A percentile compares a stretch with the other conserved stretches of the same genome.
Conservation (phyloP, 768 basidiomycete genomes). For the Termitomyces titanicus region DNA sequence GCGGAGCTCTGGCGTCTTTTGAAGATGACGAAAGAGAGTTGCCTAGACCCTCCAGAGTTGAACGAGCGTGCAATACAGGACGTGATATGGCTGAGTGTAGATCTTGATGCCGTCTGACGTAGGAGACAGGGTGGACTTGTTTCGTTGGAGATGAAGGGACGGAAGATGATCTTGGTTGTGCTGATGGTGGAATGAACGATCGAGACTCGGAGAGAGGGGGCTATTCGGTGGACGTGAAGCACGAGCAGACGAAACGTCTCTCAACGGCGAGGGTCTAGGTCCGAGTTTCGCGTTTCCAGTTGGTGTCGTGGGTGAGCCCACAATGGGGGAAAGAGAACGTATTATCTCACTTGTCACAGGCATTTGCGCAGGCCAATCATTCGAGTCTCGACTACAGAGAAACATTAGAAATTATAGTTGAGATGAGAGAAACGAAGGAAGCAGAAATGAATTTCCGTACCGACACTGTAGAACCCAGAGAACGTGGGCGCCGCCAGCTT, state of each 20-base stretch:
- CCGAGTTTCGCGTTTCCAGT: conserved; percentile 3
- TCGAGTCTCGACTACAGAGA: conserved; percentile 24
- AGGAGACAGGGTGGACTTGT: conserved; percentile 15
- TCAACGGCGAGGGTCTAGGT: conserved; percentile 16
- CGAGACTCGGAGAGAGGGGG: conserved; percentile 33
- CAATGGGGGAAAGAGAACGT: conserved; percentile 20
- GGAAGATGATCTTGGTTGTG: conserved; percentile 3
- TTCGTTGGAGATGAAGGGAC: conserved; percentile 19
- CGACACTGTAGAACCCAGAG: conserved; percentile 57
- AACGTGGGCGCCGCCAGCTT: conserved; percentile 64
- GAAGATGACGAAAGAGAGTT: conserved; percentile 2
- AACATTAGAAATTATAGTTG: neutral
- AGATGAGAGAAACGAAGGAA: neutral
- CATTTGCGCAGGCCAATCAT: no score
- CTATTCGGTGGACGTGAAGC: conserved; percentile 28
- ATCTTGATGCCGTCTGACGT: no score
- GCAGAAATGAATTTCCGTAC: conserved; percentile 25
- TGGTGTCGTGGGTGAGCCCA: no score
- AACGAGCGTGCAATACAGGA: conserved; percentile 5
- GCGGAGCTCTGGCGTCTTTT: neutral
- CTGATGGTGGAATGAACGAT: conserved; percentile 11
- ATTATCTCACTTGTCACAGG: conserved; percentile 19
- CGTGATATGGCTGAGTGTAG: conserved; percentile 14
- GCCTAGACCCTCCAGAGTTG: neutral
- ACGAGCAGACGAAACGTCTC: conserved; percentile 14